Base-by-base conservation (phyloP, 2,329 filamentous ascomycete genomes). In the Colletotrichum limetticola region DNA sequence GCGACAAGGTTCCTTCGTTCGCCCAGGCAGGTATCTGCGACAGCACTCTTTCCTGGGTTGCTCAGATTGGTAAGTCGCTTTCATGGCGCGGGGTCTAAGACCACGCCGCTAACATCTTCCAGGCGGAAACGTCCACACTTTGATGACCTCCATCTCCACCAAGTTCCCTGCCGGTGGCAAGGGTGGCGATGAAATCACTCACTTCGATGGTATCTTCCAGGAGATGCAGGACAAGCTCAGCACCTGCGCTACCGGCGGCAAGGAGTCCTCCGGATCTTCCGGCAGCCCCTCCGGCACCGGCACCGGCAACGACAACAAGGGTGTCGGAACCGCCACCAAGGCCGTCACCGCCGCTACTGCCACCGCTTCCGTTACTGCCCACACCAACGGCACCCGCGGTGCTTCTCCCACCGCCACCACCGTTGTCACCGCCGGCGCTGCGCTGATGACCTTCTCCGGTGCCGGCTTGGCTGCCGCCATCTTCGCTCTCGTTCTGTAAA, bases 91-190 rank as follows among this genome's bases (percentile, higher is more conserved):
- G 6, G 1, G 5, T 30, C 7, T 1, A 9, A 8, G 14, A 42
- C 7, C 4, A 19, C 14, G 6, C 14, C 2, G 22, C 46, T 28
- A 14, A 72, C 11, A 8, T 30, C 0, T 14, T 11, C n/a, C 14
- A 74, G 71, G 60, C n/a, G n/a, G 32, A 57, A 71, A 74, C 28
- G 71, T 74, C 37, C 67, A 74, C 63, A 72, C 71, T 26, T 59
- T 74, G 37, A 74, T 74, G 71, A 72, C 62, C 30, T 63, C 71
- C 58, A 72, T 74, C 57, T 74, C 71, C 19, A 63, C 68, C 57
- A 74, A 74, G 68, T 74, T 74, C 68, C 71, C 71, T n/a, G 68
- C 68, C 12, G 71, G 71, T 22, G 71, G 71, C 62, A 74, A 74
- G 63, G 71, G 71, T 22, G 71, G 71, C 8, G 68, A 74, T 12